phyloP scores from a whole-genome alignment of 495 filamentous ascomycete species.

The Neurospora africana region DNA sequence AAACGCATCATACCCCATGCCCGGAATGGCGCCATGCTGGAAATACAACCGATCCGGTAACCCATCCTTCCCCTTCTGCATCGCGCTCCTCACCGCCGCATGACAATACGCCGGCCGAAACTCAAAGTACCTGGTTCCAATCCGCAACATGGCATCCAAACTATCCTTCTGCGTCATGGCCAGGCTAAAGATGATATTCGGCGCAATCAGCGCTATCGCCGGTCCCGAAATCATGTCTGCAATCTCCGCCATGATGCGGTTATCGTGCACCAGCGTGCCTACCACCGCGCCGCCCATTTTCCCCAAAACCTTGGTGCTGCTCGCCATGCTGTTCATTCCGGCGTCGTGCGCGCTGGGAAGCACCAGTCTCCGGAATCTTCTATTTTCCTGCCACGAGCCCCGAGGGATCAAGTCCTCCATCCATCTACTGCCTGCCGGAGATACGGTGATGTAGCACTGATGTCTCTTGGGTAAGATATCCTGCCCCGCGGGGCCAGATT shows the following conservation, averaged over 20 bases:
- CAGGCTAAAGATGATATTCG: slow-evolving; percentile 40
- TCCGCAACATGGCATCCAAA: slow-evolving; percentile 32
- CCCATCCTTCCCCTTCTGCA: slow-evolving; percentile 4
- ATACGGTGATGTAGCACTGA: slow-evolving; percentile 43
- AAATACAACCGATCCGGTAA: slow-evolving; percentile 42
- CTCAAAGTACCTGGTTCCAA: slow-evolving; percentile 47
- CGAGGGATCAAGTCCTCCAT: slow-evolving; percentile 34
- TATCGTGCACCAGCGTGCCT: slow-evolving; percentile 23
- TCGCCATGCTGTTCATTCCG: slow-evolving; percentile 47
- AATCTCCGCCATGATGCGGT: slow-evolving; percentile 18
- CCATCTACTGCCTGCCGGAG: slow-evolving; percentile 35
- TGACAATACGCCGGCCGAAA: slow-evolving; percentile 43
- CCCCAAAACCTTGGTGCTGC: slow-evolving; percentile 26
- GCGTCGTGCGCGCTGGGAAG: slow-evolving; percentile 40
- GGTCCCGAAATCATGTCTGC: slow-evolving; percentile 23
- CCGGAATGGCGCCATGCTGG: slow-evolving; percentile 43
- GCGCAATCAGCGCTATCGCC: slow-evolving; percentile 31
- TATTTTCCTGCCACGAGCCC: slow-evolving; percentile 28
- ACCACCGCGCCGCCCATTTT: slow-evolving; percentile 29
- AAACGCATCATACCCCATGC: slow-evolving; percentile 41
- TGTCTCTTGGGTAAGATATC: slow-evolving; percentile 35
- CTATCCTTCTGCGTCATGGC: slow-evolving; percentile 46
- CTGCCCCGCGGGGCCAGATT: slow-evolving; percentile 32
- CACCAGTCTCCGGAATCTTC: slow-evolving; percentile 36
- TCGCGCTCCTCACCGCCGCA: slow-evolving; percentile 20